Percentiles rank a stretch among this genome's conserved stretches.
Conservation (phyloP, 2,329 filamentous ascomycete genomes). For the Rutstroemia sp. region DNA sequence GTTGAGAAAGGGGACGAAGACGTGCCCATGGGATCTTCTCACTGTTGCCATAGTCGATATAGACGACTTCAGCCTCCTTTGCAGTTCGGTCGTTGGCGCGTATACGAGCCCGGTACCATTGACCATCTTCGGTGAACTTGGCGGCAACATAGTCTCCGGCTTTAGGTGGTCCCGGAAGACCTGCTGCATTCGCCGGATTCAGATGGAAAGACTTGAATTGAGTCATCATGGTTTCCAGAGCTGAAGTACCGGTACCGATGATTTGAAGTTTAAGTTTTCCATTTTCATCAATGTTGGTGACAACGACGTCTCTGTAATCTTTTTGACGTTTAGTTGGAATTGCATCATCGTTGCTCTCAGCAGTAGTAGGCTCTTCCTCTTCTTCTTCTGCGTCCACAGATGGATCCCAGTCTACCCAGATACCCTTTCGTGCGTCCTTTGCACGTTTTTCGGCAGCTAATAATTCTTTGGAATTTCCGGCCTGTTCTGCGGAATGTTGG, state of each 20-base stretch:
- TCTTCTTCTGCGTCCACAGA: conserved; percentile 67
- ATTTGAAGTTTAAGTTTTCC: conserved; percentile 87
- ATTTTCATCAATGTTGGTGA: conserved; percentile 81
- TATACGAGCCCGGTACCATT: conserved; percentile 92
- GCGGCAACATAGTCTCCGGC: conserved; percentile 86
- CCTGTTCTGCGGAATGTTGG: conserved; percentile 91
- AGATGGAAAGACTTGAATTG: conserved; percentile 88
- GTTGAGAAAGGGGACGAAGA: conserved; percentile 71
- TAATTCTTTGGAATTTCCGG: conserved; percentile 80
- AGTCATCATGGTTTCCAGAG: conserved; percentile 80
- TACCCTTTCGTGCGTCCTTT: conserved; percentile 78
- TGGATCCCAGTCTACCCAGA: conserved; percentile 95
- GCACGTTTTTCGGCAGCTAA: conserved; percentile 81
- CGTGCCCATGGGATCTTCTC: conserved; percentile 81
- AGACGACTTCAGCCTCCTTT: conserved; percentile 84
- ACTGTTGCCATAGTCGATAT: conserved; percentile 94
- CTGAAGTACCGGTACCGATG: conserved; percentile 76
- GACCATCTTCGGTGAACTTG: conserved; percentile 78
- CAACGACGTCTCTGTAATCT: conserved; percentile 89
- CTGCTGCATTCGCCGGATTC: conserved; percentile 69
- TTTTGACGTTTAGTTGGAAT: conserved; percentile 55
- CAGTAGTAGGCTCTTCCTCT: conserved; percentile 43
- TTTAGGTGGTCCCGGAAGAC: conserved; percentile 72
- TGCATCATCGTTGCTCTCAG: conserved; percentile 41
- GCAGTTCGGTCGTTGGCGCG: conserved; percentile 87